A percentile compares a stretch with the other conserved stretches of the same genome.
These are phyloP conservation scores for Neurospora sp. DNA, from an alignment of 495 filamentous ascomycete species.

Conservation along the genomic window DNA sequence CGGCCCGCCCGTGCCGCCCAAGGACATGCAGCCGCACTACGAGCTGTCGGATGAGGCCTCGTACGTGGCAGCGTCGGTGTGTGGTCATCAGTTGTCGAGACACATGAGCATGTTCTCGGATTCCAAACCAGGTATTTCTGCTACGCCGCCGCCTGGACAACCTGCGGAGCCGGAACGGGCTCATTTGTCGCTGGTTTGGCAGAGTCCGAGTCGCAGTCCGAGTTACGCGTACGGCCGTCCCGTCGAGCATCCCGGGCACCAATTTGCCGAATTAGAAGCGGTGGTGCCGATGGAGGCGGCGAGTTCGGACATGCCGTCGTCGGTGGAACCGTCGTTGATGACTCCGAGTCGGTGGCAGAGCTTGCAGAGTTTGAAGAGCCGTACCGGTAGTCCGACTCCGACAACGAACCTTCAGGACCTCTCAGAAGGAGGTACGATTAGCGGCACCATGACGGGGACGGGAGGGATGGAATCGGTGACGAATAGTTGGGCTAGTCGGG, in stretches of 20 bases:
- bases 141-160: neutral
- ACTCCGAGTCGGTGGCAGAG: neutral
- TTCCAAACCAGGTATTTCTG: neutral
- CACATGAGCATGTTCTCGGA: slow-evolving; percentile 1
- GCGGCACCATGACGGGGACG: neutral
- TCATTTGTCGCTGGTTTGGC: neutral
- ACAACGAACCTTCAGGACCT: neutral
- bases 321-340: neutral
- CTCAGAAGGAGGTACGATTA: neutral
- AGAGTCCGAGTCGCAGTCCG: neutral
- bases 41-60: slow-evolving; percentile 12
- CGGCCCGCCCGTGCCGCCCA: slow-evolving; percentile 17
- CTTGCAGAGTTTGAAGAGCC: neutral
- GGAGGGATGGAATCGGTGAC: neutral
- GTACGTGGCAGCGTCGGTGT: neutral
- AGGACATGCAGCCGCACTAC: slow-evolving; percentile 12
- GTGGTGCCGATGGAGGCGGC: slow-evolving; percentile 2
- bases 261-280: slow-evolving; percentile 11
- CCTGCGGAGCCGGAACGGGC: neutral
- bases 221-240: neutral
- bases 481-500: neutral
- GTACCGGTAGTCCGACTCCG: neutral
- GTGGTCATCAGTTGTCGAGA: neutral
- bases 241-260: neutral
- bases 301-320: neutral